Base-by-base conservation (phyloP, 2,329 filamentous ascomycete species). In the Tolypocladium cylindrosporum region DNA sequence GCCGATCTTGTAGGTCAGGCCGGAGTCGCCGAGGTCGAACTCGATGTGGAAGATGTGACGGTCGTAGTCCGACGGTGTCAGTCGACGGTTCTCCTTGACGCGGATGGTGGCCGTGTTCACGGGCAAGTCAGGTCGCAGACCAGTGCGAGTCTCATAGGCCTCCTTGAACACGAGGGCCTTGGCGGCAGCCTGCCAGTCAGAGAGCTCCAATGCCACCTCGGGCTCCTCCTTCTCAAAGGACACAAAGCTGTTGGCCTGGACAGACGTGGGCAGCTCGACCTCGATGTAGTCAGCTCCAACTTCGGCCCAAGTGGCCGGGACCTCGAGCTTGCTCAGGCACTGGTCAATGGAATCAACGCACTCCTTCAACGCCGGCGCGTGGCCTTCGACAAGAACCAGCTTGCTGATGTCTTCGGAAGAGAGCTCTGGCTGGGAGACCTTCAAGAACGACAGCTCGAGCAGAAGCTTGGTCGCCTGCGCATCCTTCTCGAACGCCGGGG, bases 41-140 rank as follows among this genome's bases (percentile, higher is more conserved):
- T 99, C 94, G 62, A 99, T 97, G 77, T 99, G 94, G 87, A 99
- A 99, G 74, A 99, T 97, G 81, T 99, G 97, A 66, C 94, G 91
- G 74, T 97, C 92, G 71, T 99, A 99, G 39, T 86, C 88, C 31
- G 75, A 68, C 3, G 94, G 94, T 0, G 94, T 99, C 57, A 99
- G 83, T 62, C 94, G 86, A 61, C 94, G 90, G 77, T 96, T 97
- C 79, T 97, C 94, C 79, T 95, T 91, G 73, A 99, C 92, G 57
- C 86, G 88, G 57, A 97, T 88, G 48, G 91, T 90, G 67, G 83
- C 87, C 2, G 93, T 97, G 82, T 93, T 91, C 68, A 90, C 85
- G 11, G 88, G 77, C 57, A 96, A 79, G 68, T 99, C 94, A 13
- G 94, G 94, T 57, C 94, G 89, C 45, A 99, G 84, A 56, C 77